Base-by-base conservation (phyloP, 352 stramenopile species). In the Globisporangium yorkense region DNA sequence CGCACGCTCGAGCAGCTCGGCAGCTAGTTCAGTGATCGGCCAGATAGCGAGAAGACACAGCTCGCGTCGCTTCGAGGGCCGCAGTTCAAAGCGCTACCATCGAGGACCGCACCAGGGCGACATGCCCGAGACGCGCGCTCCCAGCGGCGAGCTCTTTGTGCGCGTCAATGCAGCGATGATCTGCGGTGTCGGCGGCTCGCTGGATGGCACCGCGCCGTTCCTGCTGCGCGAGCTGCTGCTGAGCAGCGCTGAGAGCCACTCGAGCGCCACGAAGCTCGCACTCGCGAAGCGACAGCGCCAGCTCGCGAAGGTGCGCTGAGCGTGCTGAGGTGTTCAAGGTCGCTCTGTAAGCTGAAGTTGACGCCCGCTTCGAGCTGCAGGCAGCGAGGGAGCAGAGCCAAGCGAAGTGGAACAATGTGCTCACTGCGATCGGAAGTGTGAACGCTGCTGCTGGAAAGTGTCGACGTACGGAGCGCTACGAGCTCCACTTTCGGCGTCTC, bases 131-230 rank as follows among this genome's bases (percentile, higher is more conserved):
- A 15, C 31, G 37, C 50, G 33, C 27, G 18, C 31, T 5, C 69
- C 67, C 29, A 84, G 67, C 40, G 77, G 73, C 16, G 75, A 84
- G 52, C 43, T 86, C 53, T 81, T 80, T 31, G 69, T 78, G 43
- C 75, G 72, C 21, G 27, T 76, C 5, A 65, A 63, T 39, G 54
- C 56, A 5, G n/a, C 50, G 0, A 18, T 24, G 45, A 67, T 76
- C 27, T 67, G 48, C 45, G 45, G 54, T 2, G 53, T 53, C n/a
- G 46, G 64, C 8, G 70, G 66, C 18, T 62, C 57, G 37, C 60
- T 87, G 3, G 43, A 64, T 15, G 57, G 66, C 5, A 63, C 56
- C 6, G 56, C 54, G 1, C 67, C 67, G 6, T 81, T 75, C 16
- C 43, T 83, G 50, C 51, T 80, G 54, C 24, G 54, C 12, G 64